Base-by-base conservation (phyloP, 805 yeast genomes). In the Candida chauliodis region DNA sequence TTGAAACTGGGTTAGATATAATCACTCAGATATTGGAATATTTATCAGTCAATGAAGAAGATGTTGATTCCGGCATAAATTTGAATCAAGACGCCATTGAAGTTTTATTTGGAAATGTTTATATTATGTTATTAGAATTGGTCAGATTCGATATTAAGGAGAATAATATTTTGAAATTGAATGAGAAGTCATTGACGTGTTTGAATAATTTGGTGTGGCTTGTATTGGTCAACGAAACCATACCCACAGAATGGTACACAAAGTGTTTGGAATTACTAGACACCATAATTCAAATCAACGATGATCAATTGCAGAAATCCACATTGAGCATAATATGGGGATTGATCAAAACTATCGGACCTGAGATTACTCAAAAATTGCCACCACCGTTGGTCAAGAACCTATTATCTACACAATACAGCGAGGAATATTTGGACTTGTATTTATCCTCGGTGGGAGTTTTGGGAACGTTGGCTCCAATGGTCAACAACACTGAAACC, bases 201-300 rank as follows among this genome's bases (percentile, higher is more conserved):
- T 69, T 88, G 55, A 88, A 86, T 59, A 90, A 90, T 52, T 55
- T 83, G 37, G 56, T 76, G 28, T 81, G 90, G 89, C 60, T 81
- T 20, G 52, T 73, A 41, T 51, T 61, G 25, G 52, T 69, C 3
- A 38, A 51, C 30, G 57, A 61, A 25, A 37, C 51, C 11, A 50
- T 57, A 34, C 68, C 71, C 1, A 56, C 57, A 4, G 53, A 47
- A 29, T 76, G 81, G 79, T 65, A 38, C 41, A 52, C 48, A 8
- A 41, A 40, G 13, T 47, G 56, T 15, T 38, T 51, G 1, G 41
- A 49, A 10, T 36, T 66, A n/a, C 67, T 71, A 69, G 58, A 57
- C 24, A 38, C 52, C 2, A 42, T 48, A 11, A 16, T 53, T 3
- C 38, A 7, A 4, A 24, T 51, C 2, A 37, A 47, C 8, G 36